A percentile compares a stretch with the other conserved stretches of the same genome.
These are phyloP conservation scores for Amborella trichopoda DNA, from an alignment of 164 flowering plant species.

Conservation along the genomic window DNA sequence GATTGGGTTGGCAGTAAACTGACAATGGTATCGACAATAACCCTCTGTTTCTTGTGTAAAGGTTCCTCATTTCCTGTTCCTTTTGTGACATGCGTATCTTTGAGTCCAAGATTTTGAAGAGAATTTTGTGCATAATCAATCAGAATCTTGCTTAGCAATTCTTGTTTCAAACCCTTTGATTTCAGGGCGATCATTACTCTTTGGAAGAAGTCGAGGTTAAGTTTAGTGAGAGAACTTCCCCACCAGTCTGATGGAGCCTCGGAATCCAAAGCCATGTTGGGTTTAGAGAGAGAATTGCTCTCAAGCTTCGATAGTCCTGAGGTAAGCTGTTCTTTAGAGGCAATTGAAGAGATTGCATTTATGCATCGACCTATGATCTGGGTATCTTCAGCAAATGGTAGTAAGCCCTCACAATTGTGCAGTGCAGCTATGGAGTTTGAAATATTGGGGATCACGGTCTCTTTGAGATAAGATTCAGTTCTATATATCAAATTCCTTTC, in stretches of 20 bases:
- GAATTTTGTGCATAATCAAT: conserved; percentile 74
- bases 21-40: conserved; percentile 61
- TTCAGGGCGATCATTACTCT: conserved; percentile 68
- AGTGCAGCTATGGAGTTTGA: conserved; percentile 74
- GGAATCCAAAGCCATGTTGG: conserved; percentile 22
- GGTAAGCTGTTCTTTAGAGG: conserved; percentile 87
- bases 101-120: conserved; percentile 28
- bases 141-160: conserved; percentile 58
- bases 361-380: conserved; percentile 47
- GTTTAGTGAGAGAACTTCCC: conserved; percentile 62
- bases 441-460: conserved; percentile 51
- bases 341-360: conserved; percentile 64
- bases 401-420: conserved; percentile 53
- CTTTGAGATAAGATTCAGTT: conserved; percentile 56
- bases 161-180: conserved; percentile 79
- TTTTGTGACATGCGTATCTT: no score
- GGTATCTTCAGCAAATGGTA: conserved; percentile 75
- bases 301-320: conserved; percentile 75
- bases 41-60: conserved; percentile 52
- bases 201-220: conserved; percentile 80
- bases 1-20: conserved; percentile 72
- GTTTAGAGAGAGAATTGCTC: conserved; percentile 37
- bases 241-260: conserved; percentile 84
- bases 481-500: conserved; percentile 65
- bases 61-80: no score